A percentile compares a stretch with the other conserved stretches of the same genome.
Evolutionary conservation across 2,329 filamentous ascomycete genomes (phyloP).

Genomic region (Aspergillus felis): DNA sequence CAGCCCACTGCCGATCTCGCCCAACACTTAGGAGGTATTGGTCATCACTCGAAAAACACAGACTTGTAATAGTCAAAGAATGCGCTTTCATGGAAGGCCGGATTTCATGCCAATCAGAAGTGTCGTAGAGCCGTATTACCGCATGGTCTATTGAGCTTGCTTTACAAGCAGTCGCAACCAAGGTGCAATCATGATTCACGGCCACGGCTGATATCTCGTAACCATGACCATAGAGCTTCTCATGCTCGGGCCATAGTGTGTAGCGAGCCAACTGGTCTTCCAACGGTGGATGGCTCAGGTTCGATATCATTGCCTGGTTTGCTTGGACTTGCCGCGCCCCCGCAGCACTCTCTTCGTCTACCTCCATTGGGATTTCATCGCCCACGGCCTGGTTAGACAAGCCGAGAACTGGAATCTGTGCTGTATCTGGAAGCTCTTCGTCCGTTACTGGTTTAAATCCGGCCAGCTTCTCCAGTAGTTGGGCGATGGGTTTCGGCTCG

Average conservation of each 20-base stretch:
- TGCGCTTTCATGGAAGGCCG: slow-evolving; percentile 80
- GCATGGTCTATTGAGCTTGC: slow-evolving; percentile 92
- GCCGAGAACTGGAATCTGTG: slow-evolving; percentile 90
- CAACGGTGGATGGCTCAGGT: slow-evolving; percentile 70
- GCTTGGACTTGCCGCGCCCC: slow-evolving; percentile 15
- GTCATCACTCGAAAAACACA: slow-evolving; percentile 76
- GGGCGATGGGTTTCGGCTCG: slow-evolving; percentile 77
- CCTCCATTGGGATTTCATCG: slow-evolving; percentile 34
- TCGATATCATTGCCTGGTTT: slow-evolving; percentile 38
- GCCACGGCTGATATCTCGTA: slow-evolving; percentile 93
- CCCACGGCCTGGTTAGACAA: slow-evolving; percentile 90
- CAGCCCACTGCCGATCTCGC: slow-evolving; percentile 83
- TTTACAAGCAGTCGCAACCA: slow-evolving; percentile 89
- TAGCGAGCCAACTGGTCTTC: slow-evolving; percentile 87
- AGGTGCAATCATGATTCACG: slow-evolving; percentile 65
- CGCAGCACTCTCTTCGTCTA: slow-evolving; percentile 41
- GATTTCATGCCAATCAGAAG: slow-evolving; percentile 80
- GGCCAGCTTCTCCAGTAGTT: slow-evolving; percentile 65
- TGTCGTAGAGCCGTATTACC: slow-evolving; percentile 88
- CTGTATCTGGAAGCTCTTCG: slow-evolving; percentile 69
- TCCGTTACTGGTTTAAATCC: slow-evolving; percentile 48
- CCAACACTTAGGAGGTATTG: slow-evolving; percentile 78
- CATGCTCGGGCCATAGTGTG: slow-evolving; percentile 91
- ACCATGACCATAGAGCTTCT: slow-evolving; percentile 96
- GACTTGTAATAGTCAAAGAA: slow-evolving; percentile 75